Percentiles rank a stretch among this genome's conserved stretches.
phyloP scores from a whole-genome alignment of 257 asterid genomes.

The Solanum lycopersicoides region DNA sequence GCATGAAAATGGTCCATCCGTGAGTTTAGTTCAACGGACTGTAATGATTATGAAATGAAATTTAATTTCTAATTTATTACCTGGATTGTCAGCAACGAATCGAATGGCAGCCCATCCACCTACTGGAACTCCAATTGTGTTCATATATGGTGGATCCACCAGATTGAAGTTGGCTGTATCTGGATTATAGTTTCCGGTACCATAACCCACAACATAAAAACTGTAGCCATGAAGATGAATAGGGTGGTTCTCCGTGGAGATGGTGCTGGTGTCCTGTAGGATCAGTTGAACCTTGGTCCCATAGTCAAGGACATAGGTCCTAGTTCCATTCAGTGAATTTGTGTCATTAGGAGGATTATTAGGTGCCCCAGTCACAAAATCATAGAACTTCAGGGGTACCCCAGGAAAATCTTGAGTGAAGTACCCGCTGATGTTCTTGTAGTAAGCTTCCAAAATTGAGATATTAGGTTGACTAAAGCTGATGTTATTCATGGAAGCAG shows the following conservation, averaged over 20 bases:
- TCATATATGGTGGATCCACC: constrained; percentile 65
- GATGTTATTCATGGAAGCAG: constrained; percentile 60
- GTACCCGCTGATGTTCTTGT: constrained; percentile 23
- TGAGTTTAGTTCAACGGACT: not conserved
- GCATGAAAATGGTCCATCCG: constrained; percentile 1
- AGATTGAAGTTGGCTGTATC: constrained; percentile 34
- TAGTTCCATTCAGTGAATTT: constrained; percentile 34
- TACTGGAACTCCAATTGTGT: constrained; percentile 63
- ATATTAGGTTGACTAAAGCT: constrained; percentile 44
- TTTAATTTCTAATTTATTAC: constrained; percentile 7
- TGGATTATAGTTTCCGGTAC: constrained; percentile 44
- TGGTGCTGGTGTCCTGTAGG: constrained; percentile 52
- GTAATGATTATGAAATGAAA: not conserved
- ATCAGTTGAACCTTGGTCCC: constrained; percentile 52
- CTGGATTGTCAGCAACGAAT: constrained; percentile 65
- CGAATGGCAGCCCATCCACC: constrained; percentile 74
- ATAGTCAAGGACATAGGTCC: constrained; percentile 46
- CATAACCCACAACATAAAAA: constrained; percentile 59
- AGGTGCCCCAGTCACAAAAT: constrained; percentile 57
- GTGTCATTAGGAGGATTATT: constrained; percentile 48
- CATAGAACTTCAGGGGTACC: constrained; percentile 33
- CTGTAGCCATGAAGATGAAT: constrained; percentile 65
- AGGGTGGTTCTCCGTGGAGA: constrained; percentile 60
- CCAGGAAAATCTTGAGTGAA: constrained; percentile 44
- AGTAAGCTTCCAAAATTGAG: constrained; percentile 46